Evolutionary conservation across 1,284 basidiomycete species (phyloP).

Genomic region (Boletellus dicymbophilus): DNA sequence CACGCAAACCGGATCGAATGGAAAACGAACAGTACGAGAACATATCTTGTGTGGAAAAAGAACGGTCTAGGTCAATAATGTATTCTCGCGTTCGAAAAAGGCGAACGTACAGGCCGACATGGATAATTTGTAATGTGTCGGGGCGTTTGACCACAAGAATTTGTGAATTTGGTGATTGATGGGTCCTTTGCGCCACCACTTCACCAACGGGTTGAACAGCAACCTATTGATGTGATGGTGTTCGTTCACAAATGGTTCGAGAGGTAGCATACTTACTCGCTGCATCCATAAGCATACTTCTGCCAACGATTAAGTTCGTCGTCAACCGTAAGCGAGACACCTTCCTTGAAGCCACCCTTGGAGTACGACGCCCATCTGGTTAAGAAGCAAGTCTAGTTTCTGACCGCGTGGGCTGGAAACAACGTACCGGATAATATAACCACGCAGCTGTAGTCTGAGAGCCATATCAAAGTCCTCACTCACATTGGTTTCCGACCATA

Average conservation of each 20-base stretch:
- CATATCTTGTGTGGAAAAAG: constrained; percentile 58
- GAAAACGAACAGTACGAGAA: constrained; percentile 72
- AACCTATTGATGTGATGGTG: constrained; percentile 54
- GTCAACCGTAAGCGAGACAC: constrained; percentile 81
- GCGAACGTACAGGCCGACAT: constrained; percentile 72
- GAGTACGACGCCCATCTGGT: constrained; percentile 82
- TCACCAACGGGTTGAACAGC: constrained; percentile 73
- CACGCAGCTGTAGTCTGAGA: constrained; percentile 52
- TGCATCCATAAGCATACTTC: constrained; percentile 76
- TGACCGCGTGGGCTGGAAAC: background rate
- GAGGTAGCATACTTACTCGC: constrained; percentile 8
- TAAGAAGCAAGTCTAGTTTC: constrained; percentile 2
- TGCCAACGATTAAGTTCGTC: constrained; percentile 87
- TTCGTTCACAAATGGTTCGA: background rate
- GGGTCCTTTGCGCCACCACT: constrained; percentile 75
- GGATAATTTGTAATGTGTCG: constrained; percentile 81
- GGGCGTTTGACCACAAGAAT: constrained; percentile 79
- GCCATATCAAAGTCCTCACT: constrained; percentile 91
- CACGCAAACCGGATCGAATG: background rate
- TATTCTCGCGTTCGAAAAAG: constrained; percentile 7
- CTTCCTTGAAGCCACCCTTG: constrained; percentile 82
- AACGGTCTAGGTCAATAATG: constrained; percentile 6
- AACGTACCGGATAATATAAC: constrained; percentile 19
- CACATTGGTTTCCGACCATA: constrained; percentile 85
- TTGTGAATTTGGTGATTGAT: constrained; percentile 74